Percentiles rank a stretch among this genome's conserved stretches.
Evolutionary conservation across 495 filamentous ascomycete species (phyloP).

Genomic region (Penicillium angulare): DNA sequence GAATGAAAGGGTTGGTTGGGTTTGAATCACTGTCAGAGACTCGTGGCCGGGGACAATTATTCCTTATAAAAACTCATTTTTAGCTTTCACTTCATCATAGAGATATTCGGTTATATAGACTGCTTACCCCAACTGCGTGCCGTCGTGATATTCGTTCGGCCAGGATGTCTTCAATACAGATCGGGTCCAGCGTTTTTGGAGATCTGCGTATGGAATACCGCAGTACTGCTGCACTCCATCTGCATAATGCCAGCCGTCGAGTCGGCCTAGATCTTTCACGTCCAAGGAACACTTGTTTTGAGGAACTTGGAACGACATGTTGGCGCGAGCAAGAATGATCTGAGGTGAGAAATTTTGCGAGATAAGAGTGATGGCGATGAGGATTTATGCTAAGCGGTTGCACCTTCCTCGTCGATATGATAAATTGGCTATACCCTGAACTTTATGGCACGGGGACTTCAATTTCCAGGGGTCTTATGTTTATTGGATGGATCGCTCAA

Average conservation of each 20-base stretch:
- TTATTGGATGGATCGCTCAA: no score
- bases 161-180: constrained; percentile 9
- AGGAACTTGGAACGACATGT: constrained; percentile 12
- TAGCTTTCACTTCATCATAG: background rate
- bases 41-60: constrained; percentile 8
- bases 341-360: background rate
- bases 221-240: constrained; percentile 14
- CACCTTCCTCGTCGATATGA: background rate
- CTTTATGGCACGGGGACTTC: no score
- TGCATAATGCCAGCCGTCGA: constrained; percentile 8
- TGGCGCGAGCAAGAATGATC: background rate
- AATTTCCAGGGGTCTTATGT: no score
- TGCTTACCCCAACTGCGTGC: constrained; percentile 12
- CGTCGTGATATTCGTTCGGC: constrained; percentile 10
- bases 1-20: constrained; percentile 9
- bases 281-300: constrained; percentile 1
- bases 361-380: background rate
- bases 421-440: no score
- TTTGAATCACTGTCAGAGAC: background rate
- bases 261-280: constrained; percentile 2
- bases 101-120: background rate
- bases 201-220: constrained; percentile 11
- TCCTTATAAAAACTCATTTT: background rate
- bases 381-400: no score
- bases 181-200: constrained; percentile 12